These are phyloP conservation scores for Leccinum angustisporum DNA, from an alignment of 1,284 basidiomycete species.

Conservation along the genomic window DNA sequence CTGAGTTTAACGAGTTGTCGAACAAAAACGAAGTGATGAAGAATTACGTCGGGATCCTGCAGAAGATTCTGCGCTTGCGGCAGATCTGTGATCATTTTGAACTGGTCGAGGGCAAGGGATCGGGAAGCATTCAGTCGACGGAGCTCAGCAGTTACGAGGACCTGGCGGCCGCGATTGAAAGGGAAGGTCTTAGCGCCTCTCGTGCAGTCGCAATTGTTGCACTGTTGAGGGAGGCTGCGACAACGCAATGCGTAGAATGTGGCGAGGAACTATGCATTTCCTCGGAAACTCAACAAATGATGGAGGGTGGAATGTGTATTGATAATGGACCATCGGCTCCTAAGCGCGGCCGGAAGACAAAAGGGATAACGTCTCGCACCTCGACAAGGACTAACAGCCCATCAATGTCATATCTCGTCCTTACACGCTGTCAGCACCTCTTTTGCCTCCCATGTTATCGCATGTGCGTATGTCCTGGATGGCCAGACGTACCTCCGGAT, in stretches of 20 bases:
- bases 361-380: slow-evolving; percentile 55
- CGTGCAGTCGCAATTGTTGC: slow-evolving; percentile 81
- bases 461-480: slow-evolving; percentile 70
- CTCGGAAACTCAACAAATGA: slow-evolving; percentile 42
- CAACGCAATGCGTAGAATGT: slow-evolving; percentile 88
- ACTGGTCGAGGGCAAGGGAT: slow-evolving; percentile 79
- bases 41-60: slow-evolving; percentile 97
- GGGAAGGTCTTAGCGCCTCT: slow-evolving; percentile 76
- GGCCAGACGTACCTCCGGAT: slow-evolving; percentile 69
- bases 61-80: slow-evolving; percentile 91
- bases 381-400: slow-evolving; percentile 73
- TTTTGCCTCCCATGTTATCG: slow-evolving; percentile 87
- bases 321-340: slow-evolving; percentile 53
- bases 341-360: slow-evolving; percentile 65
- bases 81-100: slow-evolving; percentile 98
- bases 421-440: slow-evolving; percentile 94
- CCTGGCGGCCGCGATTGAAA: slow-evolving; percentile 69
- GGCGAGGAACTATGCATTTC: slow-evolving; percentile 70
- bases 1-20: slow-evolving; percentile 85
- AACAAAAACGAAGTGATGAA: slow-evolving; percentile 91
- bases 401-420: slow-evolving; percentile 53
- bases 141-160: slow-evolving; percentile 66
- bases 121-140: slow-evolving; percentile 41
- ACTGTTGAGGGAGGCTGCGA: slow-evolving; percentile 81
- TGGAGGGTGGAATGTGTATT: slow-evolving; percentile 43